Evolutionary conservation across 208 protist genomes (phyloP), one percentile per base, ranked within the genome.

Genomic region (Trypanosoma brucei): DNA sequence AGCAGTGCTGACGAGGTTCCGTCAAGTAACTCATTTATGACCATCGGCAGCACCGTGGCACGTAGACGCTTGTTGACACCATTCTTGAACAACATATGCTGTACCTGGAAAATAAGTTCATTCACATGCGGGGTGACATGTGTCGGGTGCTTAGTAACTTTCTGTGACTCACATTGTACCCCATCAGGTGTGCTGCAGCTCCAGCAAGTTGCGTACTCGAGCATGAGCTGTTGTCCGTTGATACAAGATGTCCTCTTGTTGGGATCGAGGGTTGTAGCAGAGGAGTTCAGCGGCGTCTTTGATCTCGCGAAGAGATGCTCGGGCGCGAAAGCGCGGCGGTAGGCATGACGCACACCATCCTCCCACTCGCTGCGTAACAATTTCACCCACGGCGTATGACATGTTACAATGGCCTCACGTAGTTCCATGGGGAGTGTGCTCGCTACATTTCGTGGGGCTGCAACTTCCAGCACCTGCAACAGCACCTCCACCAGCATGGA

Each of bases 51-150:
- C 9, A 72, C 44, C 13, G 54, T 65, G 6, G n/a, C 42, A 7
- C 22, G 45, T 7, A 70, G 44, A 3, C 45, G 40, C n/a, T 48
- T 49, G 35, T 59, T 45, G 34, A 49, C 53, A n/a, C 44, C 22
- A 0, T 38, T 52, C 1, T 8, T 65, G 52, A 65, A 50, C 14
- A 72, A 37, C 49, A 72, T 64, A 45, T 65, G 59, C 54, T 72
- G 66, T 2, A 72, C n/a, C 4, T 46, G 22, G 42, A 72, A 72
- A 11, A 72, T 14, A 55, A 72, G 59, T n/a, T 65, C 66, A 13
- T 30, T n/a, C 31, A 72, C 37, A 55, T 72, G 66, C 31, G 66
- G 66, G 0, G 66, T 72, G 6, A 72, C 37, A 14, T 72, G 66
- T 13, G 61, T 39, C 13, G 66, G 66, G 37, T 72, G 55, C 2